Evolutionary conservation across 306 rosid species (phyloP), one percentile per base, ranked within the genome.

Genomic region (Biancaea sappan): DNA sequence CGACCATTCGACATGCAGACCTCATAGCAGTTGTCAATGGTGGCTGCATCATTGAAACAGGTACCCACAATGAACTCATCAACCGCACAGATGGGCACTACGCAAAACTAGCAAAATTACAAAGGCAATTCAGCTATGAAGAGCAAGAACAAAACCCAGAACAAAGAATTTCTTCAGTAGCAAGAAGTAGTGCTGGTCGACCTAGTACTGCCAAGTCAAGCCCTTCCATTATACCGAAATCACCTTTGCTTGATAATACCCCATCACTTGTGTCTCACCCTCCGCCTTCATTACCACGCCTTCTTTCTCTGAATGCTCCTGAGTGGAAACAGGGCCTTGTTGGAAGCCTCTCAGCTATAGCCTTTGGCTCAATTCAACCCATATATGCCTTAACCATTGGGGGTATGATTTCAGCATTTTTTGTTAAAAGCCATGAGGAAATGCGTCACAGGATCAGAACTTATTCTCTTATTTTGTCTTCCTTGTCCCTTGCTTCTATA

Each of bases 341-440:
- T 3, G 99, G 99, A 75, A 80, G 93, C 29, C 78, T 94, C 21
- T 91, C 96, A 8, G 99, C 99, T 12, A 75, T 85, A 26, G 92
- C 87, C 22, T 85, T 84, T 64, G 99, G 99, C 19, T 86, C 95
- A 13, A 85, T 94, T 72, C 99, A 94, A 79, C 99, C 99, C 3
- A 13, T 90, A 41, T 92, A 94, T 81, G 99, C 99, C 29, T 72
- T 92, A 48, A 90, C 95, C 38, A 81, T 94, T 14, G 99, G 99
- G 8, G 97, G 99, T 8, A 87, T 94, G 99, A 91, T 94, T 60
- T 87, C 99, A 1, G 95, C 99, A 15, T 91, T 94, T 82, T 94
- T 90, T 31, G 89, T 86, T 10, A 79, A 61, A 71, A 92, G 77
- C 83, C 99, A 92, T 58, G 74, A 83, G 5, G 97, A 94, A 77